Base-by-base conservation (phyloP, 208 protist genomes). In the Strigomonas galati region DNA sequence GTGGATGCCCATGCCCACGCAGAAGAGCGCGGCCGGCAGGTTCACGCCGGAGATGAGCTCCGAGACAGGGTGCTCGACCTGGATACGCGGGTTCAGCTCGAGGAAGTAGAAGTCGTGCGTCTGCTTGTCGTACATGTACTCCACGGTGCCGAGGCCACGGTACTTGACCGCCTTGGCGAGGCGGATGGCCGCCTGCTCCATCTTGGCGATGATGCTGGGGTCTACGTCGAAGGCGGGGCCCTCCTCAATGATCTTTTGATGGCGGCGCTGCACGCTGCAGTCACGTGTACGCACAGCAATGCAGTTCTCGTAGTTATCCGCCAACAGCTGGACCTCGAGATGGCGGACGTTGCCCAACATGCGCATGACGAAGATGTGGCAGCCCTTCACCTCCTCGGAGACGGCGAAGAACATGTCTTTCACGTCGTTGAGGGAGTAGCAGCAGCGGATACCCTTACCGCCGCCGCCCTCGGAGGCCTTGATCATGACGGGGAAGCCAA, bases 231-330 rank as follows among this genome's bases (percentile, higher is more conserved):
- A 83, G 0, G 91, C 94, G 23, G 98, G 98, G 14, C 97, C 98
- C 70, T 99, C 96, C 68, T 99, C 97, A 69, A 99, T 97, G 67
- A 99, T 98, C 78, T 99, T 99, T 77, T 99, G 98, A 69, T 99
- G 97, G 43, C 98, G 91, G 24, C 98, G 85, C 81, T 99, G 98
- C n/a, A 99, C 97, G 14, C 96, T 98, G 85, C 98, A 99, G 81
- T 99, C 98, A 43, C 98, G 89, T 17, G 96, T 98, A 71, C 87
- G 91, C 0, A 99, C 85, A 17, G 96, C 81, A 40, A 86, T 97
- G 65, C 86, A 97, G 67, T 98, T 86, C 40, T 96, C 95, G 65
- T 98, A 88, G 63, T 84, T 44, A 70, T 99, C 98, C 0, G 92
- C 97, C 7, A 99, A 78, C n/a, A 98, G 72, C 79, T 98, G 97